Evolutionary conservation across 805 yeast species (phyloP).

Genomic region (Ogataea glucozyma): DNA sequence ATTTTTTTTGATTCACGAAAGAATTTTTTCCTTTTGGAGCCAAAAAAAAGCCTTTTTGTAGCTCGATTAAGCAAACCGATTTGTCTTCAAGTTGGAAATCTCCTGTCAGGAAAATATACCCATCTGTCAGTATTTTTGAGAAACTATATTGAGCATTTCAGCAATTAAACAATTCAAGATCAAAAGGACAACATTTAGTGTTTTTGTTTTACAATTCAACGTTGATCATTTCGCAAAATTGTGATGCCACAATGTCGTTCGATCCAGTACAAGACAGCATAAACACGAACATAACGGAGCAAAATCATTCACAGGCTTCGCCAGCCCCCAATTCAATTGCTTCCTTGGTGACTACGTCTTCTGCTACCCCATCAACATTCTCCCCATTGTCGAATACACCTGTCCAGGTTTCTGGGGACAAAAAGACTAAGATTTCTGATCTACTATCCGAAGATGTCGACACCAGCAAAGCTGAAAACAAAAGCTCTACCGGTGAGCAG

Average conservation of each 20-base stretch:
- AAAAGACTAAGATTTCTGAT: conserved; percentile 5
- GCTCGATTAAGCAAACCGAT: too few species aligned
- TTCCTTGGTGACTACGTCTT: not conserved
- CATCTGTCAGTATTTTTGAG: too few species aligned
- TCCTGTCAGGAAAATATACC: too few species aligned
- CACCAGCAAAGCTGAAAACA: not conserved
- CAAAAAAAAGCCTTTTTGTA: too few species aligned
- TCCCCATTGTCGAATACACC: conserved; percentile 10
- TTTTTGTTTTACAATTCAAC: too few species aligned
- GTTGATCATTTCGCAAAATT: not conserved
- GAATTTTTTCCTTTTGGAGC: too few species aligned
- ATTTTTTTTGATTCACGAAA: too few species aligned
- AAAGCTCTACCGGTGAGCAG: not conserved
- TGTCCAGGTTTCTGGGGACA: not conserved
- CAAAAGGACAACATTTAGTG: not conserved
- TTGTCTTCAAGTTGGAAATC: too few species aligned
- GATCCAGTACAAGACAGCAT: conserved; percentile 33
- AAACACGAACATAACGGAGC: conserved; percentile 5
- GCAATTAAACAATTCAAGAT: too few species aligned
- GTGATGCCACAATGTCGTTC: conserved; percentile 25
- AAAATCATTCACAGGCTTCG: not conserved
- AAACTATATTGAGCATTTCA: too few species aligned
- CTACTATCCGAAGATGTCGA: not conserved
- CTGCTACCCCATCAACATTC: too few species aligned
- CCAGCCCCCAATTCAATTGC: not conserved